These are phyloP conservation scores for Nephelium lappaceum DNA, from an alignment of 345 rosid species.

Conservation along the genomic window DNA sequence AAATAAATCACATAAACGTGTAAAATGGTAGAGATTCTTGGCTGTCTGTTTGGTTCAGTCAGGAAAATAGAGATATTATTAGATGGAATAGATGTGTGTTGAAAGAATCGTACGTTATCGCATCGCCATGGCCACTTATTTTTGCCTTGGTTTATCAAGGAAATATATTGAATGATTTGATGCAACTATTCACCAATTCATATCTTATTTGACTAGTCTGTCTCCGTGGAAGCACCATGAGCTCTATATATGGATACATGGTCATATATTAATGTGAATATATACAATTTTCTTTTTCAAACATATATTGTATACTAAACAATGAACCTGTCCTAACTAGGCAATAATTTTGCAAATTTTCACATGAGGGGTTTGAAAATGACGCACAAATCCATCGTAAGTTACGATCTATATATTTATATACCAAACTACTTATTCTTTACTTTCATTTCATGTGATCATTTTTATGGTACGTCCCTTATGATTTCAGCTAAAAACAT, in stretches of 20 bases:
- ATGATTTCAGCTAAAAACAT: too few species aligned
- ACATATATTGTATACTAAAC: not conserved
- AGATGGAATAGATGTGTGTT: slow-evolving; percentile 4
- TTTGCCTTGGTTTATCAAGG: not conserved
- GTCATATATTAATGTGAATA: too few species aligned
- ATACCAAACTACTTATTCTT: too few species aligned
- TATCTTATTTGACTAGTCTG: not conserved
- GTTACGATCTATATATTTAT: too few species aligned
- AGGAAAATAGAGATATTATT: not conserved
- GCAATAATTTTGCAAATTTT: too few species aligned
- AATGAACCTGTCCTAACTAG: too few species aligned
- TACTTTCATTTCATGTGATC: too few species aligned
- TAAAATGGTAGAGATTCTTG: not conserved
- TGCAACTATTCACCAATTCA: not conserved
- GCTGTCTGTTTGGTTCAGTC: not conserved
- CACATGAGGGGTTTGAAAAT: too few species aligned
- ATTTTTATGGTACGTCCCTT: too few species aligned
- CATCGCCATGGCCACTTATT: not conserved
- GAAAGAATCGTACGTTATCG: not conserved
- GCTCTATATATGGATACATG: not conserved
- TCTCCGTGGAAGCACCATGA: not conserved
- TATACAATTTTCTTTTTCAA: not conserved
- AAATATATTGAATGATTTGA: not conserved
- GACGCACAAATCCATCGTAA: too few species aligned
- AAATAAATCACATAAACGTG: not conserved